Percentiles rank a stretch among this genome's conserved stretches.
These are phyloP conservation scores for Diphasiastrum complanatum DNA, from an alignment of 83 land plant genomes.

Conservation along the genomic window DNA sequence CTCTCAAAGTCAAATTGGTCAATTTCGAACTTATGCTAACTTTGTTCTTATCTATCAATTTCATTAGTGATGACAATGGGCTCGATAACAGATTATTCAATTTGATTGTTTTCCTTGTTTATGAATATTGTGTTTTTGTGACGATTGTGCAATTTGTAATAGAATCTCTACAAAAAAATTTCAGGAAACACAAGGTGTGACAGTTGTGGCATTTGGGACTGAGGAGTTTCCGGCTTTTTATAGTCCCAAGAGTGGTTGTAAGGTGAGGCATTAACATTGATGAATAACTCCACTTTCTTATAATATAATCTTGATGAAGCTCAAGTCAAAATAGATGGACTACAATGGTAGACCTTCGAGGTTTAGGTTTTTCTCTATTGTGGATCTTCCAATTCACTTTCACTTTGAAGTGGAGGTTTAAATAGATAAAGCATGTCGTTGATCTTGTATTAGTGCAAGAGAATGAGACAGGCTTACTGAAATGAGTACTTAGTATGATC, in stretches of 20 bases:
- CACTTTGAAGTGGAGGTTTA: no score
- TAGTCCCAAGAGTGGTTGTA: slow-evolving; percentile 73
- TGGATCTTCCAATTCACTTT: no score
- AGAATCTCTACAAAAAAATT: no score
- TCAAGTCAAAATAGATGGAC: background rate
- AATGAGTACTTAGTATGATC: no score
- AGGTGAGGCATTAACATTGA: slow-evolving; percentile 33
- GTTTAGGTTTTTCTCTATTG: no score
- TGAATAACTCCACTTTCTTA: background rate
- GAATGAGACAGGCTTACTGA: no score
- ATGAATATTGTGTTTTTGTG: slow-evolving; percentile 2
- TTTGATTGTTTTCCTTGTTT: background rate
- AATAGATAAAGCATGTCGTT: no score
- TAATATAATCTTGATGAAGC: background rate
- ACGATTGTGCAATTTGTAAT: background rate
- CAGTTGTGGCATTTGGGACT: slow-evolving; percentile 71
- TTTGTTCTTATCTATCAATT: no score
- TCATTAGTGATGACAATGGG: background rate
- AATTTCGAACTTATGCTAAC: no score
- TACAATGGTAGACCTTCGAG: no score
- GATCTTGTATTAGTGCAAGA: no score
- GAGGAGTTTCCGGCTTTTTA: slow-evolving; percentile 98
- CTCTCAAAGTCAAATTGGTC: no score
- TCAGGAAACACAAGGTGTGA: slow-evolving; percentile 98
- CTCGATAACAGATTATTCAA: background rate